phyloP scores from a whole-genome alignment of 352 stramenopile species.

The Pythium vanterpoolii region DNA sequence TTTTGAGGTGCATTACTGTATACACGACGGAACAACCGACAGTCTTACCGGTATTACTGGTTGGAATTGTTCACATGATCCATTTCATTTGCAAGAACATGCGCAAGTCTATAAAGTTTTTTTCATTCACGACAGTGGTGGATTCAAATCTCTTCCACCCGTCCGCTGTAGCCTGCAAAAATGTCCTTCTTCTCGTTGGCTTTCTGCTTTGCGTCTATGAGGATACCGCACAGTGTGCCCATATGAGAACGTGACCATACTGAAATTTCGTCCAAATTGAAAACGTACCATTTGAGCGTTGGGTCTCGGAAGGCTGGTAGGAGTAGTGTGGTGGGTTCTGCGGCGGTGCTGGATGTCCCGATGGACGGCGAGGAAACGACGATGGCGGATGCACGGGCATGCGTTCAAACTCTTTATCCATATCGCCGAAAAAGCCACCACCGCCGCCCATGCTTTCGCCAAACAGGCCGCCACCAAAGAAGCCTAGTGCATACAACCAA shows the following conservation, averaged over 20 bases:
- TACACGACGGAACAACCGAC: background rate
- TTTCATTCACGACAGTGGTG: background rate
- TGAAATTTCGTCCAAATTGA: background rate
- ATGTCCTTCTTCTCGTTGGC: slow-evolving; percentile 61
- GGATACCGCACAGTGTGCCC: background rate
- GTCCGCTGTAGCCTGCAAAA: slow-evolving; percentile 63
- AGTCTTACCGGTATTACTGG: background rate
- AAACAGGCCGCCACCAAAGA: slow-evolving; percentile 49
- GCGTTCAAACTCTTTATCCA: slow-evolving; percentile 64
- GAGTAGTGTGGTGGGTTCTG: slow-evolving; percentile 72
- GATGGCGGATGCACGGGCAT: slow-evolving; percentile 51
- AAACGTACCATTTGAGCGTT: slow-evolving; percentile 26
- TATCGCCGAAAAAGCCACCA: slow-evolving; percentile 52
- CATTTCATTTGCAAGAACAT: background rate
- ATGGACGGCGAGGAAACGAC: slow-evolving; percentile 35
- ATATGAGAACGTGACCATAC: background rate
- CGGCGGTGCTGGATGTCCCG: slow-evolving; percentile 33
- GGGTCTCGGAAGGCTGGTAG: slow-evolving; percentile 54
- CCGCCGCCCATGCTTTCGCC: slow-evolving; percentile 21
- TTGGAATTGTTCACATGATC: background rate
- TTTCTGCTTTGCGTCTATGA: slow-evolving; percentile 26
- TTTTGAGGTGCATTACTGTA: too few species aligned
- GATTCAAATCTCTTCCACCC: slow-evolving; percentile 62
- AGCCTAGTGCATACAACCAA: slow-evolving; percentile 26
- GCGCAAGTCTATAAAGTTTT: background rate